Base-by-base conservation (phyloP, 495 filamentous ascomycete species). In the Neurospora terricola region DNA sequence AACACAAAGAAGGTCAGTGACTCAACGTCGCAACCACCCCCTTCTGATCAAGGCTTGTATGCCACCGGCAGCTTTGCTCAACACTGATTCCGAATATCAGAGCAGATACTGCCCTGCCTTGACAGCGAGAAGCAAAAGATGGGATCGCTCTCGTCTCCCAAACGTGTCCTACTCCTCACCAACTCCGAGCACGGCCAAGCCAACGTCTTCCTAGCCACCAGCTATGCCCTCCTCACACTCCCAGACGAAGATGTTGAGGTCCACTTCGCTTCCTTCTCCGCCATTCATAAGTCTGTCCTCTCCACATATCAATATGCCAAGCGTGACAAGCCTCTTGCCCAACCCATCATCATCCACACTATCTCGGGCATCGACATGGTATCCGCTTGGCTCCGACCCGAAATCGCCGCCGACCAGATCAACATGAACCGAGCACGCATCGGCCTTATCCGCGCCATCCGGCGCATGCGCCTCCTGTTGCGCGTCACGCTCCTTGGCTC, bases 121-220 rank as follows among this genome's bases (percentile, higher is more conserved):
- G 23, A 59, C 21, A 30, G 1, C 0, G 38, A 43, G 43, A 69
- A 72, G 12, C 48, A 62, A 2, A 62, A 34, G 59, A 80, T 75
- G 77, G 73, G 78, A 70, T 77, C 78, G 43, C 18, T 70, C 30
- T 36, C 73, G 36, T 5, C 48, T 9, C 30, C 76, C 36, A 74
- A 71, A 38, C 77, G 74, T 5, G 80, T 87, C 18, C 79, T 89
- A 11, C 85, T 89, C 69, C 77, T 90, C 72, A 87, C 88, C 7
- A 87, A 86, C 79, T 84, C 85, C 54, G 88, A 89, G 73, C 81
- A 85, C 70, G 88, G 88, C 21, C 86, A 88, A 72, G 84, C 85
- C 36, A 89, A 88, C 75, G 85, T 88, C 34, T 82, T 84, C 40
- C 82, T 90, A 1, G 87, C 88, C 11, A 82, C 86, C 2, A 82